Percentiles rank a stretch among this genome's conserved stretches.
These are phyloP conservation scores for Durio zibethinus DNA, from an alignment of 345 rosid species.

Conservation along the genomic window DNA sequence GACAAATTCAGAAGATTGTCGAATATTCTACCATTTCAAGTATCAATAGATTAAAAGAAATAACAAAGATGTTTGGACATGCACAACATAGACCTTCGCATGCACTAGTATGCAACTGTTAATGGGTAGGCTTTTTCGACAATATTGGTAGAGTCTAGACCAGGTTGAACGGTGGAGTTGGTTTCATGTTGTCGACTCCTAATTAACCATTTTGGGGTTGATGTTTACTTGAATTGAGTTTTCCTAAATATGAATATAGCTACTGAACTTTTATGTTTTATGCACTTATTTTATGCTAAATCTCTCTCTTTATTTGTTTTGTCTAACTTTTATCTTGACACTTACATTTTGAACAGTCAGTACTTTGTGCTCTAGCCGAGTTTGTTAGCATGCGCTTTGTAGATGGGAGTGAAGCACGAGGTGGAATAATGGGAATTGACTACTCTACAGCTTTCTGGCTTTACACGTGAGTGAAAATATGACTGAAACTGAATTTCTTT, in stretches of 20 bases:
- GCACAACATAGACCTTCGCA: background rate
- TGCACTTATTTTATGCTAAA: background rate
- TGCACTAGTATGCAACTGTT: background rate
- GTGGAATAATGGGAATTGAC: constrained; percentile 81
- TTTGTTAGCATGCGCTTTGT: constrained; percentile 77
- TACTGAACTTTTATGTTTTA: background rate
- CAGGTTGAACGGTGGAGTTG: background rate
- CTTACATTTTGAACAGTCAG: constrained; percentile 39
- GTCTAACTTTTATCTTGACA: background rate
- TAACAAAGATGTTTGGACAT: background rate
- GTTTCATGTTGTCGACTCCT: background rate
- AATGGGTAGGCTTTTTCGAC: background rate
- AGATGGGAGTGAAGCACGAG: constrained; percentile 50
- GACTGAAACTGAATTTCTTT: background rate
- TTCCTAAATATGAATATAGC: background rate
- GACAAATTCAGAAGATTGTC: background rate
- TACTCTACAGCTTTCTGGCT: constrained; percentile 79
- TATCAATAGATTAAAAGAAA: background rate
- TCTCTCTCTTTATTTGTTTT: background rate
- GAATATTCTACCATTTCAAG: background rate
- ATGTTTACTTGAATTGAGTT: background rate
- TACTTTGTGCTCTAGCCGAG: constrained; percentile 82
- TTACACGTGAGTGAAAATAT: constrained; percentile 51
- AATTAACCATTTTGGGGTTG: background rate
- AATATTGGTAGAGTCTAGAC: background rate